Percentiles rank a stretch among this genome's conserved stretches.
These are phyloP conservation scores for Exophiala spinifera DNA, from an alignment of 2,329 filamentous ascomycete species.

Conservation along the genomic window DNA sequence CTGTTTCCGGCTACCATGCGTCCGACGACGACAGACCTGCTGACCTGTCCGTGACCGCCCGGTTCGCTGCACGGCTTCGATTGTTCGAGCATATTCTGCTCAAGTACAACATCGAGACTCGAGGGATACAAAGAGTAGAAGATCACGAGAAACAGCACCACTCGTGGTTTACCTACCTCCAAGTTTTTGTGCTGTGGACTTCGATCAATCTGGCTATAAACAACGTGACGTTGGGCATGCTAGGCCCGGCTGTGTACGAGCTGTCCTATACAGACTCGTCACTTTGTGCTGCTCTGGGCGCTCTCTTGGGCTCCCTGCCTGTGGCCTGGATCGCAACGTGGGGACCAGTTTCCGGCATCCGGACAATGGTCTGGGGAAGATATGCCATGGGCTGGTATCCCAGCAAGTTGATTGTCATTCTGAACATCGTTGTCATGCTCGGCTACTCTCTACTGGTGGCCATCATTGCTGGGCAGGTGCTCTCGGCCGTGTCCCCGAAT, in stretches of 20 bases:
- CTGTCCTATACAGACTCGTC: slow-evolving; percentile 58
- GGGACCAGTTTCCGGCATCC: slow-evolving; percentile 59
- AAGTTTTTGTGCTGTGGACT: slow-evolving; percentile 59
- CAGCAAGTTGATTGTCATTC: slow-evolving; percentile 59
- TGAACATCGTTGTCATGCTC: slow-evolving; percentile 62
- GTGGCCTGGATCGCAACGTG: slow-evolving; percentile 62
- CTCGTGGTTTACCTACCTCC: slow-evolving; percentile 49
- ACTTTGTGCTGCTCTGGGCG: slow-evolving; percentile 57
- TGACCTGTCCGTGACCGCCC: not conserved
- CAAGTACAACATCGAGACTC: slow-evolving; percentile 53
- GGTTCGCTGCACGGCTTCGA: not conserved
- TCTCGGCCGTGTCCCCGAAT: slow-evolving; percentile 61
- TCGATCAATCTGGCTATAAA: slow-evolving; percentile 62
- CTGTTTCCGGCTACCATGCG: not conserved
- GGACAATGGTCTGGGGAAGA: slow-evolving; percentile 60
- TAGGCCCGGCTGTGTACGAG: slow-evolving; percentile 58
- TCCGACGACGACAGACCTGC: slow-evolving; percentile 7
- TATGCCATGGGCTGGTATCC: slow-evolving; percentile 66
- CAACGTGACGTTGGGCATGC: slow-evolving; percentile 63
- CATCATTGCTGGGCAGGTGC: slow-evolving; percentile 65
- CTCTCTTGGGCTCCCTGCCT: slow-evolving; percentile 52
- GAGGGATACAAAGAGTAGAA: slow-evolving; percentile 59
- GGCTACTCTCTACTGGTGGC: slow-evolving; percentile 60
- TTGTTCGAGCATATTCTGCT: slow-evolving; percentile 40
- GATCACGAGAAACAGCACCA: slow-evolving; percentile 54